A percentile compares a stretch with the other conserved stretches of the same genome.
These are phyloP conservation scores for Poronia punctata DNA, from an alignment of 495 filamentous ascomycete species.

Conservation along the genomic window DNA sequence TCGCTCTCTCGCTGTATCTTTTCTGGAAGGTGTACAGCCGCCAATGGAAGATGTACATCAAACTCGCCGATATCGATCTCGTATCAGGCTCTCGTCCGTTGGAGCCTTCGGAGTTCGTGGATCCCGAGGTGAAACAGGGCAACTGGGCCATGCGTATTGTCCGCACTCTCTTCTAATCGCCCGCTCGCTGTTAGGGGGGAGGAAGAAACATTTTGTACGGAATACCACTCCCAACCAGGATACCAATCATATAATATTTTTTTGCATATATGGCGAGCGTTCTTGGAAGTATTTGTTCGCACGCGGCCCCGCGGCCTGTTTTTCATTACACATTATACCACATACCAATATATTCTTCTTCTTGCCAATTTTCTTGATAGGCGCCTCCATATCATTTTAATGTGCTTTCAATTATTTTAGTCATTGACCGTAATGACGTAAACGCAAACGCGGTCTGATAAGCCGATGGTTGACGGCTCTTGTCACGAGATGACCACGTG, in stretches of 20 bases:
- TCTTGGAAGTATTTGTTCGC: too few species aligned
- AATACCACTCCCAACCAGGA: not conserved
- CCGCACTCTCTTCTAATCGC: constrained; percentile 27
- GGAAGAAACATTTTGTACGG: not conserved
- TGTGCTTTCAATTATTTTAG: too few species aligned
- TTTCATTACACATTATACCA: too few species aligned
- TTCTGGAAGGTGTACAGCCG: constrained; percentile 49
- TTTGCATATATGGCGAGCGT: too few species aligned
- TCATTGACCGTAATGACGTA: too few species aligned
- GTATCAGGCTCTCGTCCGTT: constrained; percentile 23
- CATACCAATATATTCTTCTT: too few species aligned
- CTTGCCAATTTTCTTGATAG: too few species aligned
- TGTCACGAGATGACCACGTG: too few species aligned
- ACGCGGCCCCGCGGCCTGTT: too few species aligned
- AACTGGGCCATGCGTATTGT: constrained; percentile 26
- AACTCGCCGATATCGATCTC: constrained; percentile 31
- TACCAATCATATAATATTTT: not conserved
- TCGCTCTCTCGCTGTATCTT: constrained; percentile 46
- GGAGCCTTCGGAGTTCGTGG: constrained; percentile 16
- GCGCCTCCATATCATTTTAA: too few species aligned
- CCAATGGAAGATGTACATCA: constrained; percentile 62
- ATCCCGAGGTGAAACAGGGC: constrained; percentile 15
- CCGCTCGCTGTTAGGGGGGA: not conserved
- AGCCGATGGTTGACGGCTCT: too few species aligned
- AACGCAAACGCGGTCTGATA: too few species aligned